phyloP scores from a whole-genome alignment of 768 basidiomycete species.

The Mycena amicta region DNA sequence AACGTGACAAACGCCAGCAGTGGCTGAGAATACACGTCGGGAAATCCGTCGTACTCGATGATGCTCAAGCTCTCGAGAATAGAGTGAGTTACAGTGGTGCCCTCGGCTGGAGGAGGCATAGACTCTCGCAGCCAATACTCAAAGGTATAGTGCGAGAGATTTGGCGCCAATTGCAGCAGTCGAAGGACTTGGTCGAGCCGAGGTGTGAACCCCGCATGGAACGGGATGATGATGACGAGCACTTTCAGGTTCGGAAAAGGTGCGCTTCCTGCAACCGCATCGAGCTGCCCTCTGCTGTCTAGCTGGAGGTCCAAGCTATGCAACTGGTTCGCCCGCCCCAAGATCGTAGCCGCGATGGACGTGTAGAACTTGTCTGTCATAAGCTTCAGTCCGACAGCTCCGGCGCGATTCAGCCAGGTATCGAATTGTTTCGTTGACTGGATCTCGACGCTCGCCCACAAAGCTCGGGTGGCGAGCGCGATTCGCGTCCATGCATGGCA shows the following conservation, averaged over 20 bases:
- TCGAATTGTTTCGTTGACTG: not conserved
- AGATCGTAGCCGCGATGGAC: not conserved
- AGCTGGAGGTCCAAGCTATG: not conserved
- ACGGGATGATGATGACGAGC: not conserved
- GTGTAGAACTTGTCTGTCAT: not conserved
- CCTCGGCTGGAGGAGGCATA: not conserved
- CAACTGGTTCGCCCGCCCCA: not conserved
- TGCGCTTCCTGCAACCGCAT: not conserved
- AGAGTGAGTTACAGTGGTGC: not conserved
- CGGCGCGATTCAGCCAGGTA: not conserved
- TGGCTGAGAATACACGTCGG: not conserved
- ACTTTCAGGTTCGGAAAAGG: not conserved
- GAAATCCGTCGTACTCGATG: not conserved
- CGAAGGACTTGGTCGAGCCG: not conserved
- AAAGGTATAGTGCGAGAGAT: not conserved
- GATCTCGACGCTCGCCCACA: not conserved
- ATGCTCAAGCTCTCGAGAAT: not conserved
- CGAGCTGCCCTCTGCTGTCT: not conserved
- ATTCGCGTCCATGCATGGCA: not conserved
- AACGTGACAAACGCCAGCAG: not conserved
- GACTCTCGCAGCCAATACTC: not conserved
- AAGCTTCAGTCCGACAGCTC: not conserved
- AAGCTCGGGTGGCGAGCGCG: not conserved
- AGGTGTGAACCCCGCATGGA: not conserved
- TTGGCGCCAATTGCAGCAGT: not conserved